Base-by-base conservation (phyloP, 805 yeast species). In the Candida yuanshanica region DNA sequence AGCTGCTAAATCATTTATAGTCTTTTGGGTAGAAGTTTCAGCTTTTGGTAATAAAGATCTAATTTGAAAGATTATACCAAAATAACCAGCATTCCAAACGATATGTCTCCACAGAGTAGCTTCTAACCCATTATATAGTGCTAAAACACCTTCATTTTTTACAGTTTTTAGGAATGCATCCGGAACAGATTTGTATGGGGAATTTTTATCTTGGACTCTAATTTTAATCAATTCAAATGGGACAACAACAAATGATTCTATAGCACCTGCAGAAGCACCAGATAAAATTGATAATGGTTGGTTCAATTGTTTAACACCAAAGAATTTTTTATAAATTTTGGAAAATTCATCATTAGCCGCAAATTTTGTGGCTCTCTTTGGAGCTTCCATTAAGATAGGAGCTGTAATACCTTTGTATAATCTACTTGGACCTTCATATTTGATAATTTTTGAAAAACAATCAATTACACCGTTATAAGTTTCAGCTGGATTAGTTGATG, bases 311-410 rank as follows among this genome's bases (percentile, higher is more conserved):
- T 71, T 62, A 35, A 84, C 72, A 39, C 87, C 95, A 61, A 90
- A 88, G 17, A 68, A 60, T 23, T 70, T 70, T 51, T 78, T 77
- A 74, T 89, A 91, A 52, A 89, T 64, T 63, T 83, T 83, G 39
- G 95, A 91, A 83, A 95, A 93, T 63, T 88, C 95, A 62, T 93
- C 99, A 62, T 93, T 93, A 47, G 97, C 96, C 39, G 98, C 97
- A 62, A 93, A 93, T 65, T 93, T 93, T 51, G 96, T 90, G 33
- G 99, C 99, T 70, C 99, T 81, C 73, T 93, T 93, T 50, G 99
- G 99, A 12, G 98, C 99, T 65, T 93, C 99, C 99, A 93, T 93
- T 56, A 93, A 72, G 52, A 93, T 87, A 25, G 99, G 99, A 20
- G 99, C 96, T 23, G 85, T 69, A 56, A 93, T 93, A 51, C 99